phyloP scores from a whole-genome alignment of 2,329 filamentous ascomycete genomes.

The Phyllosticta citribraziliensis region DNA sequence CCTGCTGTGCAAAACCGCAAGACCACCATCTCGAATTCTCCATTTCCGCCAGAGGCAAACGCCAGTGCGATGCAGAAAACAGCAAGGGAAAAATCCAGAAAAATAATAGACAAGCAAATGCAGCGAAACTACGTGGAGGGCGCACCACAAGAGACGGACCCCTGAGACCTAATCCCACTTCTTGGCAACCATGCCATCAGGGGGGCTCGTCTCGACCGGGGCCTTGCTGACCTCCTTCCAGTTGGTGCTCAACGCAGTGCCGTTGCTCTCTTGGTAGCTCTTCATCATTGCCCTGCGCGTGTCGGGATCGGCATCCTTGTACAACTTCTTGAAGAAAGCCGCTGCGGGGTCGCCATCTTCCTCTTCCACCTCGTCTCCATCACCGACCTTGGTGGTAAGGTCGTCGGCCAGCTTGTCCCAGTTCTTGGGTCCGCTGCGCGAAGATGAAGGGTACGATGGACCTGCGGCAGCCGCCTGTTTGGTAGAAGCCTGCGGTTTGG shows the following conservation, averaged over 20 bases:
- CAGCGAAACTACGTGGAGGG: background rate
- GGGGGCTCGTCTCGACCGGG: slow-evolving; percentile 62
- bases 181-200: slow-evolving; percentile 68
- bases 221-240: slow-evolving; percentile 72
- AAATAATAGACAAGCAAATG: too few relatives aligned
- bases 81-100: too few relatives aligned
- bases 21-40: background rate
- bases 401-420: slow-evolving; percentile 71
- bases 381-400: slow-evolving; percentile 24
- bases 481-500: slow-evolving; percentile 12
- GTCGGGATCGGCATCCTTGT: slow-evolving; percentile 65
- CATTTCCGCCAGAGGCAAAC: background rate
- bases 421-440: slow-evolving; percentile 71
- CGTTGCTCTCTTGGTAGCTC: slow-evolving; percentile 88
- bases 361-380: slow-evolving; percentile 14
- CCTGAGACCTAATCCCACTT: slow-evolving; percentile 35
- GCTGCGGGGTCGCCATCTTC: slow-evolving; percentile 54
- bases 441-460: slow-evolving; percentile 77
- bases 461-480: slow-evolving; percentile 21
- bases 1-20: background rate
- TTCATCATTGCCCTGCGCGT: slow-evolving; percentile 94
- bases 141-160: background rate
- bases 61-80: background rate
- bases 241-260: slow-evolving; percentile 83
- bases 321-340: slow-evolving; percentile 83